Percentiles rank a stretch among this genome's conserved stretches.
Evolutionary conservation across 2,329 filamentous ascomycete genomes (phyloP).

Genomic region (Cryoendolithus antarcticus): DNA sequence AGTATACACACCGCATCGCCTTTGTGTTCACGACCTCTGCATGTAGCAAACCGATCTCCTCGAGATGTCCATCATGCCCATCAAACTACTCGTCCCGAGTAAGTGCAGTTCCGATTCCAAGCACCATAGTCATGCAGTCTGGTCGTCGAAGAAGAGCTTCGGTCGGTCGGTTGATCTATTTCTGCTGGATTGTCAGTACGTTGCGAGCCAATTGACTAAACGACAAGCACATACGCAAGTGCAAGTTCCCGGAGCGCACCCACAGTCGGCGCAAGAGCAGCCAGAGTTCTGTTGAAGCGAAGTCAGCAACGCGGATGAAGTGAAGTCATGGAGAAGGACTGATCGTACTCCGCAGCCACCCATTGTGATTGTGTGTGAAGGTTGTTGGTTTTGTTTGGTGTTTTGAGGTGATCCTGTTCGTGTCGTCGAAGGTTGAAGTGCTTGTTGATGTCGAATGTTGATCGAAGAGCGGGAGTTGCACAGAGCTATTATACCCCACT

Average conservation of each 20-base stretch:
- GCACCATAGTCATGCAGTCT: not conserved
- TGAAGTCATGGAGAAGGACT: too few relatives aligned
- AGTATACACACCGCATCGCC: not conserved
- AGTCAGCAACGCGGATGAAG: too few relatives aligned
- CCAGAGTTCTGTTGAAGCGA: conserved; percentile 10
- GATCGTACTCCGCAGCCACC: conserved; percentile 16
- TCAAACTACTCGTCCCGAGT: not conserved
- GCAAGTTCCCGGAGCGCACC: conserved; percentile 19
- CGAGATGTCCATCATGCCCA: not conserved
- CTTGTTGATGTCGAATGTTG: too few relatives aligned
- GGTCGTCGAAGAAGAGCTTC: not conserved
- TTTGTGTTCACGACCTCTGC: not conserved
- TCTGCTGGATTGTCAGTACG: conserved; percentile 3
- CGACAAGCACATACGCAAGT: conserved; percentile 12
- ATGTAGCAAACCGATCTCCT: conserved; percentile 1
- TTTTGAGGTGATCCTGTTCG: conserved; percentile 4
- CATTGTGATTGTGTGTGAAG: conserved; percentile 14
- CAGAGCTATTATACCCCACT: too few relatives aligned
- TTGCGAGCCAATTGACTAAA: conserved; percentile 5
- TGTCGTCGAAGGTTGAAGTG: not conserved
- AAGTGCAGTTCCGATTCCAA: not conserved
- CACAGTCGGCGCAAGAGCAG: conserved; percentile 20
- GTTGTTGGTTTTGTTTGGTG: conserved; percentile 1
- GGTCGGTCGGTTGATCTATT: conserved; percentile 1
- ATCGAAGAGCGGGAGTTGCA: too few relatives aligned